These are phyloP conservation scores for Crithidia mellificae DNA, from an alignment of 208 protist species.

Conservation along the genomic window DNA sequence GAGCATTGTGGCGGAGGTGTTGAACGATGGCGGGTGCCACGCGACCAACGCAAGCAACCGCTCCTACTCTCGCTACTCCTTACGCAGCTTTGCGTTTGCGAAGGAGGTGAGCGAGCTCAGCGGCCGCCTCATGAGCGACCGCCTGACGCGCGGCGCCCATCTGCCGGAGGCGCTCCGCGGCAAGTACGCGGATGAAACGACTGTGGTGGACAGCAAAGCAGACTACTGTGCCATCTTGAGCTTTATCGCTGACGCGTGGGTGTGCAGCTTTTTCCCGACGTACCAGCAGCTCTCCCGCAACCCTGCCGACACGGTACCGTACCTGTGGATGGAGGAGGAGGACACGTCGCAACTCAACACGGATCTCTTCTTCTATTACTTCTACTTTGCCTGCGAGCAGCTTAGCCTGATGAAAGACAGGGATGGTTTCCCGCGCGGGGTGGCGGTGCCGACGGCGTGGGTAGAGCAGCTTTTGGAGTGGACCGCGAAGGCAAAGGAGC, in stretches of 20 bases:
- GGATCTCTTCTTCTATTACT: constrained; percentile 56
- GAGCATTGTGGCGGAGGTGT: constrained; percentile 34
- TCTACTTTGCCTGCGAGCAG: constrained; percentile 54
- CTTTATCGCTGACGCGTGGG: constrained; percentile 45
- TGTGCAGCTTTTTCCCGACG: constrained; percentile 47
- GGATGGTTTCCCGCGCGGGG: constrained; percentile 40
- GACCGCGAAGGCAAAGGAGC: constrained; percentile 22
- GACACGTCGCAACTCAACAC: constrained; percentile 18
- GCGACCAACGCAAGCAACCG: constrained; percentile 3
- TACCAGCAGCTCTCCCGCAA: constrained; percentile 36
- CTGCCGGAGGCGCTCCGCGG: constrained; percentile 23
- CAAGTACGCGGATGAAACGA: constrained; percentile 30
- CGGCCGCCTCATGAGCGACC: constrained; percentile 36
- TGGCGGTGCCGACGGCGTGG: constrained; percentile 64
- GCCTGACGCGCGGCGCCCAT: constrained; percentile 23
- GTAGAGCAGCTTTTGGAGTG: constrained; percentile 50
- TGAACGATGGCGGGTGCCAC: constrained; percentile 33
- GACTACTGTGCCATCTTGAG: constrained; percentile 22
- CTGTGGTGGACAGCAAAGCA: constrained; percentile 16
- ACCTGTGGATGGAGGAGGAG: constrained; percentile 46
- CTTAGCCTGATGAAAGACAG: constrained; percentile 46
- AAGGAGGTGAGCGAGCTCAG: constrained; percentile 34
- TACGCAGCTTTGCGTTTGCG: constrained; percentile 16
- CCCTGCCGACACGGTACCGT: constrained; percentile 21
- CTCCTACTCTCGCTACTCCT: constrained; percentile 29